Evolutionary conservation across 352 stramenopile genomes (phyloP).

Genomic region (Globisporangium alternatum): DNA sequence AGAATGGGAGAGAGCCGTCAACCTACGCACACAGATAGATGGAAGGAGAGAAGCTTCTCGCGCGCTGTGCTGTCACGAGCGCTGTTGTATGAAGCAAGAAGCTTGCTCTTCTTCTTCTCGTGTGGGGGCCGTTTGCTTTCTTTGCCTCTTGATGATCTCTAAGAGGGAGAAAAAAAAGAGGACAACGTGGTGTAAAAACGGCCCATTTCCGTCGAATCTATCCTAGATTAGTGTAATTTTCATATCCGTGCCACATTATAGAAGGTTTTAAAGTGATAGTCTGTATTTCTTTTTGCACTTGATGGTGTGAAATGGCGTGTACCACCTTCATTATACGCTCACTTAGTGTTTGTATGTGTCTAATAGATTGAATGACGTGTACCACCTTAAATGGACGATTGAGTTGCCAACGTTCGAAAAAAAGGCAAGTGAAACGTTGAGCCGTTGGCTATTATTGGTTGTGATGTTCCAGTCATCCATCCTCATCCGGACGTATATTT

Average conservation of each 20-base stretch:
- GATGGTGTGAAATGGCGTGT: too few relatives aligned
- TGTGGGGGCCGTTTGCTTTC: too few relatives aligned
- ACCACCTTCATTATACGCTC: too few relatives aligned
- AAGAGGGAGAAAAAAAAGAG: neutral
- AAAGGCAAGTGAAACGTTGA: too few relatives aligned
- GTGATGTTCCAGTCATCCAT: too few relatives aligned
- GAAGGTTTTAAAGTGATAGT: neutral
- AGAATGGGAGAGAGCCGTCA: neutral
- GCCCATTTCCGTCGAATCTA: constrained; percentile 1
- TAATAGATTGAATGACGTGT: too few relatives aligned
- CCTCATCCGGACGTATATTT: neutral
- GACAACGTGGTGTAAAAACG: neutral
- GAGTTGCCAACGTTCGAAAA: too few relatives aligned
- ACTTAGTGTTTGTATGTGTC: too few relatives aligned
- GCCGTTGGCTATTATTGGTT: too few relatives aligned
- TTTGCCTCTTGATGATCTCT: too few relatives aligned
- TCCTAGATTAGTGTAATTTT: neutral
- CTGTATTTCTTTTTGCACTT: neutral
- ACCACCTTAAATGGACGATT: too few relatives aligned
- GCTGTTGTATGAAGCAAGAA: neutral
- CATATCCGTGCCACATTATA: neutral
- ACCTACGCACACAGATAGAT: neutral
- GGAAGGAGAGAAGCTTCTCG: neutral
- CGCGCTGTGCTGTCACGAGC: neutral
- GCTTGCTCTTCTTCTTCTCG: neutral